phyloP scores from a whole-genome alignment of 2,329 filamentous ascomycete genomes.

The Ilyonectria robusta region DNA sequence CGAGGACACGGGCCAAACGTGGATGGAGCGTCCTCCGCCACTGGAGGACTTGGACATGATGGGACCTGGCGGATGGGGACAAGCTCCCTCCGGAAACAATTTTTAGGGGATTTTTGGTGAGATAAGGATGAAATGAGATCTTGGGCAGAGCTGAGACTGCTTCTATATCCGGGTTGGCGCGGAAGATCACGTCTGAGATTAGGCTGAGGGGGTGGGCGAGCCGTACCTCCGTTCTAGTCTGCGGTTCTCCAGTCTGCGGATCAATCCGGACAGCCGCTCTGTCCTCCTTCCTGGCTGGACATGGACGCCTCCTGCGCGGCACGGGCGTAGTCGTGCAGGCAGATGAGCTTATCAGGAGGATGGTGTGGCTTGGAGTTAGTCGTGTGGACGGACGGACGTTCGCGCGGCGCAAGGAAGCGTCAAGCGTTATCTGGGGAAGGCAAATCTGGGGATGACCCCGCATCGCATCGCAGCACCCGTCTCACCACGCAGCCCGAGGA shows the following conservation, averaged over 20 bases:
- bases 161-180: conserved; percentile 25
- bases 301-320: neutral
- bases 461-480: conserved; percentile 20
- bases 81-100: conserved; percentile 15
- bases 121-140: conserved; percentile 11
- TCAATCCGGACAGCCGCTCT: conserved; percentile 1
- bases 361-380: conserved; percentile 17
- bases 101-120: conserved; percentile 10
- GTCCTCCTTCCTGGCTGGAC: neutral
- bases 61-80: conserved; percentile 42
- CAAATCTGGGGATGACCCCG: conserved; percentile 29
- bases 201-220: conserved; percentile 21
- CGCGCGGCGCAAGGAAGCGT: neutral
- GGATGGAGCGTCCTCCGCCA: conserved; percentile 48
- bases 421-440: conserved; percentile 27
- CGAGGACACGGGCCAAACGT: conserved; percentile 47
- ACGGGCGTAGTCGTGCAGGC: conserved; percentile 1
- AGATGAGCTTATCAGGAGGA: conserved; percentile 23
- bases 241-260: neutral
- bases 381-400: conserved; percentile 5
- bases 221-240: conserved; percentile 7
- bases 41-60: conserved; percentile 48
- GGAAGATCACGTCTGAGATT: conserved; percentile 20
- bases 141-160: conserved; percentile 14
- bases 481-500: conserved; percentile 16